Conservation (phyloP, 2,329 filamentous ascomycete genomes). For the Botrytis fragariae region DNA sequence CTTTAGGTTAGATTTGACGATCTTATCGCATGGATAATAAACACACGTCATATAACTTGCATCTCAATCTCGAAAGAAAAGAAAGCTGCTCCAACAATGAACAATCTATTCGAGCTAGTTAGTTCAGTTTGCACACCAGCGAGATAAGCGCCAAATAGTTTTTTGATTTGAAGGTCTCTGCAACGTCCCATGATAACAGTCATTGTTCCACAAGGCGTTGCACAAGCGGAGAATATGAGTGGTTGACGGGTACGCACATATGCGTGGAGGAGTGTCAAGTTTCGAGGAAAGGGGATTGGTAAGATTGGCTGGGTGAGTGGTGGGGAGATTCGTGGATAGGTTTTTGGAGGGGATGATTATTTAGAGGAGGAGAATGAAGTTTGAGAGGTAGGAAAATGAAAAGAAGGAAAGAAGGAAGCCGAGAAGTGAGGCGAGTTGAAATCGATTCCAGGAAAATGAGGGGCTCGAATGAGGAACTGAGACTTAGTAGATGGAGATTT, state of each 20-base stretch:
- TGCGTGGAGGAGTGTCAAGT: neutral
- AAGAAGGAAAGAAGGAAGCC: neutral
- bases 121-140: neutral
- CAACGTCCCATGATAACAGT: neutral
- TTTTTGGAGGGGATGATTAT: neutral
- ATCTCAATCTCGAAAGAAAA: neutral
- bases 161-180: neutral
- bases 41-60: neutral
- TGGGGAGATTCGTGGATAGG: neutral
- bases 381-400: neutral
- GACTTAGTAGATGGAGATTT: neutral
- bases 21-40: neutral
- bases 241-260: neutral
- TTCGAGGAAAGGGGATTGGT: neutral
- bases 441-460: neutral
- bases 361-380: neutral
- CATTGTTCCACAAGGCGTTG: neutral
- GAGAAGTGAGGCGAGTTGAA: neutral
- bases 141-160: no score
- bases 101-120: no score
- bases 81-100: neutral
- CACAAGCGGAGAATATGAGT: neutral
- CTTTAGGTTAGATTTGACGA: neutral
- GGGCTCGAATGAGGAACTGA: neutral
- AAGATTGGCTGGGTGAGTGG: neutral